phyloP scores from a whole-genome alignment of 78 protist species.

The Dictyostelium citrinum region DNA sequence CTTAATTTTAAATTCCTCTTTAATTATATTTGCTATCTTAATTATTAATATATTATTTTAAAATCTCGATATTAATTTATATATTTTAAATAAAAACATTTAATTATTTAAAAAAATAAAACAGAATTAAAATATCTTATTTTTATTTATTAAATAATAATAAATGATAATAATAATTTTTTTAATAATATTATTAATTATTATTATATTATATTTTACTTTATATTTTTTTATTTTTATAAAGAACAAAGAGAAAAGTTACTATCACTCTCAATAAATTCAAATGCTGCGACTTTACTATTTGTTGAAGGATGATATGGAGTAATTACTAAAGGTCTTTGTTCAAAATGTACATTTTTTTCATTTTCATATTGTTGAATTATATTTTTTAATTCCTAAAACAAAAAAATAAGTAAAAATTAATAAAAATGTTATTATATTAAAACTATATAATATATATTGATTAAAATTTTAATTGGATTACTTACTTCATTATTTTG shows the following conservation, averaged over 20 bases:
- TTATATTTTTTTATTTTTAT: neutral
- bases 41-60: neutral
- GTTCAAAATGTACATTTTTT: slow-evolving; percentile 19
- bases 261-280: neutral
- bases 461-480: neutral
- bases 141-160: too few species aligned
- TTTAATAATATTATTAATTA: too few species aligned
- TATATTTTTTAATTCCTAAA: slow-evolving; percentile 30
- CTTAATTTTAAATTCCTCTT: neutral
- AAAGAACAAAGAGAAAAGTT: neutral
- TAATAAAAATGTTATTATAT: neutral
- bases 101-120: neutral
- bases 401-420: neutral
- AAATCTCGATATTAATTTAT: neutral
- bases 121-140: too few species aligned
- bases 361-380: neutral
- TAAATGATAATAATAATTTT: too few species aligned
- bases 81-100: neutral
- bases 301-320: slow-evolving; percentile 1
- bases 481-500: slow-evolving; percentile 4
- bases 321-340: neutral
- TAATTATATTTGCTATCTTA: neutral
- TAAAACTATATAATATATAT: too few species aligned
- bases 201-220: neutral
- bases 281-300: neutral